A percentile compares a stretch with the other conserved stretches of the same genome.
Conservation (phyloP, 257 asterid genomes). For the Ligustrum vulgare region DNA sequence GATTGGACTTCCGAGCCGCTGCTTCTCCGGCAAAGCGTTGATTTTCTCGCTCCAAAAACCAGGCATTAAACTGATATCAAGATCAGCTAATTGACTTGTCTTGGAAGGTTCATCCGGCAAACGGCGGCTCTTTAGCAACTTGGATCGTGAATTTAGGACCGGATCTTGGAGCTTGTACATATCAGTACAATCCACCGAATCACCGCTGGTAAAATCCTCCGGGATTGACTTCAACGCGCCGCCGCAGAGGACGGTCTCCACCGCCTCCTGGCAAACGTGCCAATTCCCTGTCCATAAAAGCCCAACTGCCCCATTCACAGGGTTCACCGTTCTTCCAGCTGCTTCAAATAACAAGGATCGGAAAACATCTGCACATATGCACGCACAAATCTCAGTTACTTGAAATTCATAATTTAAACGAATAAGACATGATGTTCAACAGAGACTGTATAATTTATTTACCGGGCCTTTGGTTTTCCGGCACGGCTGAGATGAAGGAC, state of each 20-base stretch:
- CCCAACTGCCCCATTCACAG: conserved; percentile 64
- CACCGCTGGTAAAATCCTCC: conserved; percentile 37
- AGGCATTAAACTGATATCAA: conserved; percentile 64
- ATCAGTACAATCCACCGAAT: conserved; percentile 39
- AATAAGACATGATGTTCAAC: not conserved
- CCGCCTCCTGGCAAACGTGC: conserved; percentile 68
- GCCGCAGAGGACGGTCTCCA: conserved; percentile 58
- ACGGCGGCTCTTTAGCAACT: conserved; percentile 53
- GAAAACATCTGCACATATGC: conserved; percentile 39
- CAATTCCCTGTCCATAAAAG: conserved; percentile 54
- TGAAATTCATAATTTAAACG: not conserved
- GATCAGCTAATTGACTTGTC: conserved; percentile 50
- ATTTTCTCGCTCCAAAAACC: conserved; percentile 26
- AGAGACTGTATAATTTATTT: conserved; percentile 26
- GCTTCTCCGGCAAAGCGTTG: conserved; percentile 34
- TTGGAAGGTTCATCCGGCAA: conserved; percentile 34
- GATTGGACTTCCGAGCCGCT: conserved; percentile 71
- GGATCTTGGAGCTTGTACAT: conserved; percentile 32
- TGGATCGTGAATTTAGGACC: conserved; percentile 22
- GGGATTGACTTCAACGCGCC: conserved; percentile 49
- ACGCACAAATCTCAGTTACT: not conserved
- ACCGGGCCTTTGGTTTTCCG: conserved; percentile 53
- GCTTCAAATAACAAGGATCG: conserved; percentile 61
- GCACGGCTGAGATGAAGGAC: conserved; percentile 65
- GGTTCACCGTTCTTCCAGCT: conserved; percentile 61